These are phyloP conservation scores for Cladophialophora chaetospira DNA, from an alignment of 2,329 filamentous ascomycete species.

Conservation along the genomic window DNA sequence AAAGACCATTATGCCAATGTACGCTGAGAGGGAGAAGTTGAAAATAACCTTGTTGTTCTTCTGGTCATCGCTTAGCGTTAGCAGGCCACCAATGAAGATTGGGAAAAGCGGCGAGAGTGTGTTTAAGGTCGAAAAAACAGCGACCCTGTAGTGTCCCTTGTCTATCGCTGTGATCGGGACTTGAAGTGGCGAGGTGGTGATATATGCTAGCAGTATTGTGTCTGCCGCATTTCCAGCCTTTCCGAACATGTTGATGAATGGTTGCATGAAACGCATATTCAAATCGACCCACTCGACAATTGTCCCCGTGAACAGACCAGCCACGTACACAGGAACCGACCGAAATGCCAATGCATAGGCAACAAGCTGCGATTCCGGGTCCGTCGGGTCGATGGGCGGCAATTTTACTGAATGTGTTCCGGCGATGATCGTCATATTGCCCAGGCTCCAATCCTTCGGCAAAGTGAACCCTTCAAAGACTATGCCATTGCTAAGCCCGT, in stretches of 20 bases:
- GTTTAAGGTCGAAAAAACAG: conserved; percentile 9
- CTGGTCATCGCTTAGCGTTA: conserved; percentile 1
- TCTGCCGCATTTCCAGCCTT: not conserved
- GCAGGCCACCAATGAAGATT: conserved; percentile 18
- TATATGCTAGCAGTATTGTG: conserved; percentile 11
- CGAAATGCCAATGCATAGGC: conserved; percentile 12
- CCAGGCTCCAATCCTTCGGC: conserved; percentile 2
- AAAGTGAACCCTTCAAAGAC: conserved; percentile 10
- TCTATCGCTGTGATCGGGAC: conserved; percentile 14
- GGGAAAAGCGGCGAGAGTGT: conserved; percentile 16
- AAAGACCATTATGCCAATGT: conserved; percentile 15
- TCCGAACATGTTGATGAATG: conserved; percentile 18
- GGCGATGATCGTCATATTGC: not conserved
- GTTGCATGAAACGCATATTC: conserved; percentile 19
- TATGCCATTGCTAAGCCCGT: conserved; percentile 2
- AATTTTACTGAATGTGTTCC: not conserved
- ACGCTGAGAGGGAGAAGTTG: conserved; percentile 15
- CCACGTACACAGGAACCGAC: conserved; percentile 10
- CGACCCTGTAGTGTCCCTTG: conserved; percentile 14
- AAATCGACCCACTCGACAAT: conserved; percentile 13
- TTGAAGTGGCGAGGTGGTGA: conserved; percentile 14
- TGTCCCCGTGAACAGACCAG: conserved; percentile 8
- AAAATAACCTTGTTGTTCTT: conserved; percentile 1
- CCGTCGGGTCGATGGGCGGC: conserved; percentile 12
- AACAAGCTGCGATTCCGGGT: conserved; percentile 42